Percentiles rank a stretch among this genome's conserved stretches.
Conservation (phyloP, 2,329 filamentous ascomycete genomes). For the Cylindrodendrum hubeiense region DNA sequence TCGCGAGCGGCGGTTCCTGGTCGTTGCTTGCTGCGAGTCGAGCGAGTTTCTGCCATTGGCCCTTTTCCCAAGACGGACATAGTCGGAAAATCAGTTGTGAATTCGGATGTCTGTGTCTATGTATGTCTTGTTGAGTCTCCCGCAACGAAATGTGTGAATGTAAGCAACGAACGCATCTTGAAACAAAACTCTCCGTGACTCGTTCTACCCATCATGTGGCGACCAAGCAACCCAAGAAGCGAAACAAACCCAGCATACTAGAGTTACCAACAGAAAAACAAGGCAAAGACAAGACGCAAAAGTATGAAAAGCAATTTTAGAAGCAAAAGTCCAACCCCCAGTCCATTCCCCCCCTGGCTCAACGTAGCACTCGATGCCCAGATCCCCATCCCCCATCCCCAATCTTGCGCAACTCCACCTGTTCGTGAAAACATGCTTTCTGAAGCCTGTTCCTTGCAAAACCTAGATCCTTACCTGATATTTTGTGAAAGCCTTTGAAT, state of each 20-base stretch:
- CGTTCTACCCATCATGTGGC: not conserved
- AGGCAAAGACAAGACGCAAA: constrained; percentile 3
- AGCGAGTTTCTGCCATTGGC: no score
- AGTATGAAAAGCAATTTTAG: not conserved
- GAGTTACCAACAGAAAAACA: not conserved
- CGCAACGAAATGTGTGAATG: not conserved
- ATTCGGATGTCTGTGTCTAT: constrained; percentile 1
- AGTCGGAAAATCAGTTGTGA: not conserved
- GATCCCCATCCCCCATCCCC: not conserved
- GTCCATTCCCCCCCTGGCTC: not conserved
- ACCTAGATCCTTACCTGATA: not conserved
- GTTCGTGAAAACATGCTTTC: constrained; percentile 2
- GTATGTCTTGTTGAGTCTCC: constrained; percentile 2
- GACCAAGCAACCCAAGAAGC: not conserved
- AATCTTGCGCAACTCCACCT: not conserved
- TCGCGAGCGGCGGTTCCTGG: not conserved
- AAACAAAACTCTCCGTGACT: constrained; percentile 3
- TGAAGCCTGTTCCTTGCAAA: constrained; percentile 1
- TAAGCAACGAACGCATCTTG: not conserved
- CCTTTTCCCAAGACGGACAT: not conserved
- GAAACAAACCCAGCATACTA: constrained; percentile 1
- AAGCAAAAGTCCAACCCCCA: constrained; percentile 19
- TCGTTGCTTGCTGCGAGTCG: not conserved
- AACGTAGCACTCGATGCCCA: not conserved
- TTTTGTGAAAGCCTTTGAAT: not conserved